These are phyloP conservation scores for Brettanomyces naardenensis DNA, from an alignment of 805 yeast species.

Conservation along the genomic window DNA sequence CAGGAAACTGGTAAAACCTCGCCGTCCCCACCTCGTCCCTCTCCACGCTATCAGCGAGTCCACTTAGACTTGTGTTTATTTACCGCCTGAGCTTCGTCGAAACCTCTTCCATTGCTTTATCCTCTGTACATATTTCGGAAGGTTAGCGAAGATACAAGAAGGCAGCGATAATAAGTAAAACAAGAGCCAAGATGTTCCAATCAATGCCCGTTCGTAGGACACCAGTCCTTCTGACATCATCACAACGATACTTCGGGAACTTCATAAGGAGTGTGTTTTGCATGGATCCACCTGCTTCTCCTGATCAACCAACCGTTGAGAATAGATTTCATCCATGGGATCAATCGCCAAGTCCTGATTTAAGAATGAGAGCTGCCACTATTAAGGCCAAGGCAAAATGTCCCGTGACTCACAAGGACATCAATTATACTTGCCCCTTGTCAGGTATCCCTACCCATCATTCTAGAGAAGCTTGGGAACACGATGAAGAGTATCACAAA, in stretches of 20 bases:
- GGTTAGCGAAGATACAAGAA: no score
- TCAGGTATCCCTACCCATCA: constrained; percentile 98
- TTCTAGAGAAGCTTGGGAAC: constrained; percentile 80
- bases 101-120: no score
- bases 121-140: no score
- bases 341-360: constrained; percentile 78
- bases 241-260: constrained; percentile 21
- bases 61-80: no score
- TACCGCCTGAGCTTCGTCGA: no score
- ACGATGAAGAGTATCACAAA: constrained; percentile 65
- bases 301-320: constrained; percentile 60
- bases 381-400: constrained; percentile 83
- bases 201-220: background rate
- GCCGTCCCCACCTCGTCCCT: no score
- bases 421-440: constrained; percentile 81
- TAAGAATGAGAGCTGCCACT: constrained; percentile 85
- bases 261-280: constrained; percentile 30
- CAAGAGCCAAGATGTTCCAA: background rate
- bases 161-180: no score
- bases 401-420: constrained; percentile 78
- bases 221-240: background rate
- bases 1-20: no score
- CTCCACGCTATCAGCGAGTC: no score
- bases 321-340: constrained; percentile 87
- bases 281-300: constrained; percentile 56